phyloP scores from a whole-genome alignment of 306 rosid species.

The Cicer judaicum region DNA sequence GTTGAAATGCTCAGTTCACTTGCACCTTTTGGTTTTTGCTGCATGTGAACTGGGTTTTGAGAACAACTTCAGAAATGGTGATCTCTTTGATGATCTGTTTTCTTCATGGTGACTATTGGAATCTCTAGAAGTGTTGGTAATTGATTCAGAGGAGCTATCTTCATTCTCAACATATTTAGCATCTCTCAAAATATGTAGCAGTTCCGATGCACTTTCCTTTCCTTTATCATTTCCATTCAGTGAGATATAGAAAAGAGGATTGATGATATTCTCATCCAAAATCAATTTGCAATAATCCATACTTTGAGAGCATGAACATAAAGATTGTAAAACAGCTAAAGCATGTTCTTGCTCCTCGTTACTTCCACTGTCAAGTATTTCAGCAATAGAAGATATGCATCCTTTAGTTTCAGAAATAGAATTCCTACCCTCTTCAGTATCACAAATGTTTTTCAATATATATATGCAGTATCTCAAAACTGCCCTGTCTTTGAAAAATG shows the following conservation, averaged over 20 bases:
- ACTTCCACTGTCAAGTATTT: slow-evolving; percentile 61
- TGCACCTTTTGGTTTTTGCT: slow-evolving; percentile 53
- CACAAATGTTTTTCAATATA: slow-evolving; percentile 69
- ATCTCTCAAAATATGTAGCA: slow-evolving; percentile 67
- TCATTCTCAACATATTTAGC: slow-evolving; percentile 41
- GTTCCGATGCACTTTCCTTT: slow-evolving; percentile 61
- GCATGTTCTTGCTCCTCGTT: slow-evolving; percentile 81
- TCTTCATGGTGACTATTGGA: slow-evolving; percentile 41
- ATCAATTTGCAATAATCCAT: slow-evolving; percentile 64
- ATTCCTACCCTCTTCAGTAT: slow-evolving; percentile 57
- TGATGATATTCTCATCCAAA: slow-evolving; percentile 59
- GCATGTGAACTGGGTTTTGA: slow-evolving; percentile 47
- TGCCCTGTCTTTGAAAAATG: slow-evolving; percentile 53
- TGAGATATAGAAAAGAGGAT: slow-evolving; percentile 61
- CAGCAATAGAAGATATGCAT: slow-evolving; percentile 67
- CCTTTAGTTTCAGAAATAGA: slow-evolving; percentile 74
- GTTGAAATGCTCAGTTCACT: slow-evolving; percentile 27
- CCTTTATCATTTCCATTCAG: slow-evolving; percentile 73
- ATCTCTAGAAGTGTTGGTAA: slow-evolving; percentile 41
- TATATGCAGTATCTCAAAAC: slow-evolving; percentile 58
- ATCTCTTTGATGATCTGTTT: slow-evolving; percentile 54
- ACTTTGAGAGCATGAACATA: slow-evolving; percentile 81
- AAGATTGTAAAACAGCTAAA: slow-evolving; percentile 63
- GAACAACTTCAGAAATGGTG: slow-evolving; percentile 54
- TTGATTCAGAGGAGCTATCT: slow-evolving; percentile 41